phyloP scores from a whole-genome alignment of 129 eudicot genomes.

The Solidago caesia region DNA sequence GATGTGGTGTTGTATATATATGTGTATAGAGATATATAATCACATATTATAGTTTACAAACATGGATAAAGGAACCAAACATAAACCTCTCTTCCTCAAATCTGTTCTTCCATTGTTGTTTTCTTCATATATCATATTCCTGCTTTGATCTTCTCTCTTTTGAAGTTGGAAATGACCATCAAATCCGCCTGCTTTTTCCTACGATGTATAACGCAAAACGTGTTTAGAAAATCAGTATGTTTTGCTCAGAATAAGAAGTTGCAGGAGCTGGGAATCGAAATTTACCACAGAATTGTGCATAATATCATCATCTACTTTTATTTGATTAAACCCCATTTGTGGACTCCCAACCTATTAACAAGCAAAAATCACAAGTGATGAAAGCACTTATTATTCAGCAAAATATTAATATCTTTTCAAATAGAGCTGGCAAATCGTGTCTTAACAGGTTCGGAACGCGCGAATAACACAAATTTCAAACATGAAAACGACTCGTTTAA shows the following conservation, averaged over 20 bases:
- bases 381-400: conserved; percentile 4
- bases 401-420: neutral
- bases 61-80: conserved; percentile 63
- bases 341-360: conserved; percentile 40
- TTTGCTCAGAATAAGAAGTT: too few relatives aligned
- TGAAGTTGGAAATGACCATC: conserved; percentile 17
- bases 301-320: conserved; percentile 36
- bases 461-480: too few relatives aligned
- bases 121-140: conserved; percentile 15
- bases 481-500: too few relatives aligned
- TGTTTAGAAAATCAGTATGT: neutral
- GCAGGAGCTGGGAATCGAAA: neutral
- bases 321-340: conserved; percentile 39
- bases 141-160: conserved; percentile 20
- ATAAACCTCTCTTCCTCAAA: conserved; percentile 52
- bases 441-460: too few relatives aligned
- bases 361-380: neutral
- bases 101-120: conserved; percentile 33
- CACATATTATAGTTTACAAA: conserved; percentile 33
- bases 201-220: neutral
- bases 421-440: too few relatives aligned
- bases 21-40: conserved; percentile 3
- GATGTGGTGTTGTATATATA: neutral
- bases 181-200: conserved; percentile 36
- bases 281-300: conserved; percentile 34